Base-by-base conservation (phyloP, 1,284 basidiomycete genomes). In the Erythrobasidium hasegawianum region DNA sequence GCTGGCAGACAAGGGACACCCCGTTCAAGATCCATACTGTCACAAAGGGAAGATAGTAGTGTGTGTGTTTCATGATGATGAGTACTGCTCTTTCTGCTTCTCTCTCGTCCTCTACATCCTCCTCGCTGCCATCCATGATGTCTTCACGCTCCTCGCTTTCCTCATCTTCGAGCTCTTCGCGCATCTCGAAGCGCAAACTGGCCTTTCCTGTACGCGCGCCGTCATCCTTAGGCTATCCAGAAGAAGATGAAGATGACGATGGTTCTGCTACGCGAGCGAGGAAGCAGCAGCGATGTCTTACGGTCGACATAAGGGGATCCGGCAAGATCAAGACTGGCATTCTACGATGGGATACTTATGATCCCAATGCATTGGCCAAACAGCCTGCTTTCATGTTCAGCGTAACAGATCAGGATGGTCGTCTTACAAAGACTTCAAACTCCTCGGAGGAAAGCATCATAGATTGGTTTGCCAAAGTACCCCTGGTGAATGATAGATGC, bases 141-240 rank as follows among this genome's bases (percentile, higher is more conserved):
- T n/a, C n/a, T n/a, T n/a, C n/a, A n/a, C n/a, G n/a, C n/a, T n/a
- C n/a, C n/a, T n/a, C n/a, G n/a, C n/a, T n/a, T n/a, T n/a, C n/a
- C n/a, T n/a, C n/a, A n/a, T n/a, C n/a, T n/a, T n/a, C 43, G 43
- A 47, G 16, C n/a, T 47, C 43, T 8, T n/a, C n/a, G 2, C 61
- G 61, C n/a, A 64, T 64, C 16, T 56, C 53, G 16, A 64, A 64
- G 27, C 61, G 61, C 38, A 64, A 64, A 26, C 53, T 49, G 9
- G 61, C 61, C 1, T 39, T 47, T 9, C 61, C 61, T 38, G 29
- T 64, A 5, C 61, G 33, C 20, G 52, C 61, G 7, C 61, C 61
- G 26, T 41, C 24, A 2, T n/a, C 53, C 4, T 14, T 64, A 13
- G 61, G 61, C 18, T 64, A 47, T 43, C n/a, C n/a, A n/a, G n/a